phyloP scores from a whole-genome alignment of 2,329 filamentous ascomycete genomes.

The Raffaelea ambrosiae region DNA sequence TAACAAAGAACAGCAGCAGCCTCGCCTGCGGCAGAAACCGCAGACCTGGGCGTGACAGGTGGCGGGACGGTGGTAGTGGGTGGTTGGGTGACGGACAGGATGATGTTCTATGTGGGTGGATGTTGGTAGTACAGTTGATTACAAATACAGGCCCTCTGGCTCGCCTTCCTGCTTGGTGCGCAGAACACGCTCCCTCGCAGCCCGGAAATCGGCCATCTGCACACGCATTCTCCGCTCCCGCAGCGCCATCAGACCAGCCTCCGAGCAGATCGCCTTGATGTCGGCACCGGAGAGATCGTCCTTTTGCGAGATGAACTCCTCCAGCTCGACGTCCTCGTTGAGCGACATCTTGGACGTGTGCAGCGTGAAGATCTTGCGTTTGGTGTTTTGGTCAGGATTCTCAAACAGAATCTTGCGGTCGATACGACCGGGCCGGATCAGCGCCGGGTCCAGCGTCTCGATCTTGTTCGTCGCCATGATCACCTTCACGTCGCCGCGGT shows the following conservation, averaged over 20 bases:
- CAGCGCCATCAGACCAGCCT: slow-evolving; percentile 88
- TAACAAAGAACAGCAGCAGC: too few species aligned
- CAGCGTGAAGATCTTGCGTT: slow-evolving; percentile 95
- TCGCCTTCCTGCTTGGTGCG: slow-evolving; percentile 99
- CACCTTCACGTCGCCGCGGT: slow-evolving; percentile 97
- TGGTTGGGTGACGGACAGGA: too few species aligned
- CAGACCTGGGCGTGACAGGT: too few species aligned
- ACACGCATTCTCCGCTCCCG: slow-evolving; percentile 95
- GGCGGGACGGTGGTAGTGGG: too few species aligned
- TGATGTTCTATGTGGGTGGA: too few species aligned
- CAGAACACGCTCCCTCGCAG: slow-evolving; percentile 85
- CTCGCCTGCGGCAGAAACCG: too few species aligned
- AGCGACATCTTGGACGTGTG: slow-evolving; percentile 99
- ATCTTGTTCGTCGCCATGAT: slow-evolving; percentile 99
- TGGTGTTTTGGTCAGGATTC: slow-evolving; percentile 72
- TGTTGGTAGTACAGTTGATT: slow-evolving; percentile 27
- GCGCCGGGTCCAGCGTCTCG: slow-evolving; percentile 87
- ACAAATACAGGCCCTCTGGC: slow-evolving; percentile 97
- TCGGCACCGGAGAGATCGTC: slow-evolving; percentile 95
- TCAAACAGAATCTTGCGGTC: slow-evolving; percentile 88
- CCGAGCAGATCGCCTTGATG: slow-evolving; percentile 98
- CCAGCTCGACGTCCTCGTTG: slow-evolving; percentile 91
- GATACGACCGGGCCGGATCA: slow-evolving; percentile 95
- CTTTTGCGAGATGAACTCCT: slow-evolving; percentile 98
- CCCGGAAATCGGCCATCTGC: slow-evolving; percentile 96